Base-by-base conservation (phyloP, 306 rosid genomes). In the Cucurbita ficifolia region DNA sequence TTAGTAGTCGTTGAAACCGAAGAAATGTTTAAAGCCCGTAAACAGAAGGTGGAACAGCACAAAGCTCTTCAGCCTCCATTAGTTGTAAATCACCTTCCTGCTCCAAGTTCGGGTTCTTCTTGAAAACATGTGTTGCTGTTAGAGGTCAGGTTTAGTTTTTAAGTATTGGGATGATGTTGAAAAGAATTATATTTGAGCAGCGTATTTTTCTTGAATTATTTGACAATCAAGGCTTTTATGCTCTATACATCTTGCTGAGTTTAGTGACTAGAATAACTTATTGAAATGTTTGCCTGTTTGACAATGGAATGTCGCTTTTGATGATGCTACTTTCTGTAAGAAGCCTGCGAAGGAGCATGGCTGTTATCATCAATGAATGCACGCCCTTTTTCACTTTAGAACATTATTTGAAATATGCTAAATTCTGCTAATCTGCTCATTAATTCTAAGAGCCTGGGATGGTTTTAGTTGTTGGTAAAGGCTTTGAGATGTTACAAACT, bases 1-100 rank as follows among this genome's bases (percentile, higher is more conserved):
- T 83, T 93, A 70, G 84, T 93, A 55, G 96, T 84, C 43, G 58
- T 90, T 22, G 98, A 93, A 85, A 88, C 96, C 8, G 96, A 92
- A 68, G 98, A 90, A 78, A 93, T 93, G 98, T 84, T 52, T 78
- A 82, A 88, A 69, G 96, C 93, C 14, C 91, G 96, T 69, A 92
- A 90, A 77, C 88, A 87, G 70, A 88, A 87, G 73, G 79, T 61
- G 67, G 91, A 79, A 75, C 77, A 81, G 46, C 98, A 90, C 80
- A 76, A 77, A 35, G 87, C 89, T 64, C 60, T 87, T 12, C 91
- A 85, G 10, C 86, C 87, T 67, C 93, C 96, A 0, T 79, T 93
- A 82, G 79, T 88, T 72, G 82, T 92, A 74, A 82, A 70, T 82
- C 96, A 92, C 78, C 82, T 65, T 22, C 89, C 91, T 76, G 69